Evolutionary conservation across 352 stramenopile species (phyloP), one percentile per base, ranked within the genome.

Genomic region (Pythium phragmiticola): DNA sequence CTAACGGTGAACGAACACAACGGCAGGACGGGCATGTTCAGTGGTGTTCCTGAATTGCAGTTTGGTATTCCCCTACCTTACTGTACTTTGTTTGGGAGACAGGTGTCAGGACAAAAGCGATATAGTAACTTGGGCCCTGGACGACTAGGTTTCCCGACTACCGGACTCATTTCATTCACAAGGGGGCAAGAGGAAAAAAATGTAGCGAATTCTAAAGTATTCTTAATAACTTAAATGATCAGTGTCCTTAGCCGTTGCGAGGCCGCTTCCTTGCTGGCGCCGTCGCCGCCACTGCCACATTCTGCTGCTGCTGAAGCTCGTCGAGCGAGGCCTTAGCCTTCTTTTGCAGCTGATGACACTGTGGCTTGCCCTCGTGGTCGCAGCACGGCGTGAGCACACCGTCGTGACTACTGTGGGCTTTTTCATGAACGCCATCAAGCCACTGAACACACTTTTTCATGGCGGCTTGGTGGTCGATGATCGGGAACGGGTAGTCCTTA

Each of bases 401-500:
- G 46, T 75, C 68, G 55, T 68, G 57, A 5, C 3, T 5, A n/a
- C 21, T n/a, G 52, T 70, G 64, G 45, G 47, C 53, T 19, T 69
- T 57, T 5, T 63, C 55, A 34, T 80, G 76, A n/a, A 69, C 68
- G 1, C 65, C 65, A 41, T 95, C 87, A 65, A 99, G 96, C 64
- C 87, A 83, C 37, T 56, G 74, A 59, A 98, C 97, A 69, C 98
- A 99, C 49, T 87, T 78, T 63, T 98, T 95, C 47, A 78, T 91
- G 7, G 88, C 87, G 1, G 75, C 74, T 43, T 90, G 86, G 65
- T 95, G 87, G 63, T 99, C 96, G 16, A 99, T 90, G 46, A 99
- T 98, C 14, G 92, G 95, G 60, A 94, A 87, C 1, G 96, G 97
- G 63, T 99, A 99, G 72, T 98, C 81, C 57, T 91, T 90, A 12